phyloP scores from a whole-genome alignment of 495 filamentous ascomycete genomes.

The Beverwykella pulmonaria region DNA sequence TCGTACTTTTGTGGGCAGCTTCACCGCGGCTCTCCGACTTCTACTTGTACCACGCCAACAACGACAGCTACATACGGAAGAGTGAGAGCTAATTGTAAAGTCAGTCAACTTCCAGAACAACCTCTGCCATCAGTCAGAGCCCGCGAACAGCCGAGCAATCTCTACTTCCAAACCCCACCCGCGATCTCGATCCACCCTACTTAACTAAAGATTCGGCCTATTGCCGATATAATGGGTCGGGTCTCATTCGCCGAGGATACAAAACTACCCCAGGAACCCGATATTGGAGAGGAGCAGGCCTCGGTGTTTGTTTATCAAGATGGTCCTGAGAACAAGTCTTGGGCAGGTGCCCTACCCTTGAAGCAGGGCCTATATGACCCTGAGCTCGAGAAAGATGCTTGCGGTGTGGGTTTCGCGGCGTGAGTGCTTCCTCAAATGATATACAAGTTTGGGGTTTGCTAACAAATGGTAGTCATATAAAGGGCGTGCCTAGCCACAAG shows the following conservation, averaged over 20 bases:
- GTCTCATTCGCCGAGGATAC: constrained; percentile 62
- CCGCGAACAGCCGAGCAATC: constrained; percentile 8
- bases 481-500: constrained; percentile 96
- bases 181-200: neutral
- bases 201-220: constrained; percentile 40
- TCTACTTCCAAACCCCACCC: constrained; percentile 4
- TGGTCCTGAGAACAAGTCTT: constrained; percentile 83
- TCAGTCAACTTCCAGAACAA: constrained; percentile 7
- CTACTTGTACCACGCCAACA: neutral
- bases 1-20: neutral
- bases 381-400: constrained; percentile 96
- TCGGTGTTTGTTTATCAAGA: constrained; percentile 82
- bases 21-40: neutral
- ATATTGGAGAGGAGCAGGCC: constrained; percentile 58
- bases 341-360: constrained; percentile 92
- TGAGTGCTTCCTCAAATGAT: constrained; percentile 54
- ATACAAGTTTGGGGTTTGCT: neutral
- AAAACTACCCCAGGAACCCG: constrained; percentile 58
- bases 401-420: constrained; percentile 99
- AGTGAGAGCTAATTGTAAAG: constrained; percentile 8
- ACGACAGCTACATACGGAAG: neutral
- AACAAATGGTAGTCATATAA: constrained; percentile 74
- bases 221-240: constrained; percentile 66
- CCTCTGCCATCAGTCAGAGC: neutral
- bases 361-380: constrained; percentile 99